Percentiles rank a stretch among this genome's conserved stretches.
Evolutionary conservation across 179 eudicot genomes (phyloP).

Genomic region (Corrigiola litoralis): DNA sequence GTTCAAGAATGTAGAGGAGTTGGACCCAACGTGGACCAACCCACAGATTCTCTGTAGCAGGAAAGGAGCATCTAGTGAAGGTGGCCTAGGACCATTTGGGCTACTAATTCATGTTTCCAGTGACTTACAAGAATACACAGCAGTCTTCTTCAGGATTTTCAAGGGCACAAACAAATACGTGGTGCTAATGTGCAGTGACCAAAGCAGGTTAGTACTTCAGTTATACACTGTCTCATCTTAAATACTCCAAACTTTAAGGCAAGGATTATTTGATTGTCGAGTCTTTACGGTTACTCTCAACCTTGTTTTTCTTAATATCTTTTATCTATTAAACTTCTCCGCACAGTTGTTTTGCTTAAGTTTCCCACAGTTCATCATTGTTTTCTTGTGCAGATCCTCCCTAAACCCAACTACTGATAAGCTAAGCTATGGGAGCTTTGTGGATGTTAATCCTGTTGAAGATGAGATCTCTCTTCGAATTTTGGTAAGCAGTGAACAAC

Average conservation of each 20-base stretch:
- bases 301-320: too few species aligned
- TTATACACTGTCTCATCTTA: background rate
- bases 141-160: constrained; percentile 64
- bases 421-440: constrained; percentile 52
- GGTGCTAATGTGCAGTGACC: constrained; percentile 82
- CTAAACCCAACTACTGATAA: constrained; percentile 44
- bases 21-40: constrained; percentile 45
- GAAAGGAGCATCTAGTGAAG: constrained; percentile 44
- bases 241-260: too few species aligned
- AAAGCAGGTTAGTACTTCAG: constrained; percentile 39
- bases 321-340: background rate
- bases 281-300: too few species aligned
- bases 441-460: constrained; percentile 44
- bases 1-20: constrained; percentile 34
- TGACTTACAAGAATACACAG: constrained; percentile 32
- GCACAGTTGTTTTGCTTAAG: background rate
- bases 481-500: constrained; percentile 34
- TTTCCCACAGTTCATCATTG: background rate
- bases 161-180: constrained; percentile 35
- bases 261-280: too few species aligned
- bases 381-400: constrained; percentile 45
- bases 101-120: constrained; percentile 47
- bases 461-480: constrained; percentile 47
- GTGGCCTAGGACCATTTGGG: constrained; percentile 74
- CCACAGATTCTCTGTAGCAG: constrained; percentile 51